Base-by-base conservation (phyloP, 1,139 yeast species). In the Magnusiomyces starmeri region DNA sequence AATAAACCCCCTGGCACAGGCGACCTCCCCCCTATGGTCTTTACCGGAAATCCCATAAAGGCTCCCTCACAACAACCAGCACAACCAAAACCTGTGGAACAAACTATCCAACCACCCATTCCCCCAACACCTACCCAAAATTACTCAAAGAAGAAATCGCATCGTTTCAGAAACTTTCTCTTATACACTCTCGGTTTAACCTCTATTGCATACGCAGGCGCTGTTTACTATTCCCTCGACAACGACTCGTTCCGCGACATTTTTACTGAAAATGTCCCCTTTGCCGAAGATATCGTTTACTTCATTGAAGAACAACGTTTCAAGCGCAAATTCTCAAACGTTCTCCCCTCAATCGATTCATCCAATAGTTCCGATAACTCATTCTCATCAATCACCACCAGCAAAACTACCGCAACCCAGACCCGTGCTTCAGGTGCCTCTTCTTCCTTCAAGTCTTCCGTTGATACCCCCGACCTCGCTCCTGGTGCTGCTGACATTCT, bases 231-330 rank as follows among this genome's bases (percentile, higher is more conserved):
- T 55, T 59, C 75, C 16, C 59, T 70, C 39, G 57, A 64, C 43
- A 62, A 69, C 56, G 75, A 72, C 58, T 60, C 61, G 24, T 66
- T 71, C 60, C 71, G 69, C 59, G 73, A 71, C 54, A 57, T 73
- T 39, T 82, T 80, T 65, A 71, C 79, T 25, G 82, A 80, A 55
- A 77, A 76, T 54, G 76, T 82, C 42, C 90, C 90, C 22, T 73
- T 75, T 49, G 83, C 81, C 37, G 83, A 80, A 59, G 66, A 69
- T 27, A 66, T 77, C 25, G 73, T 82, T 25, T 77, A 77, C 50
- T 62, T 66, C 21, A 69, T 77, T 49, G 85, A 82, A 57, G 71
- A 72, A 62, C 69, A 70, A 52, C 66, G 65, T 58, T 65, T 69
- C 54, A 67, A 69, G 53, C 54, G 69, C 24, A 62, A 61, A 52